phyloP scores from a whole-genome alignment of 306 rosid species.

The Abrus pulchellus region DNA sequence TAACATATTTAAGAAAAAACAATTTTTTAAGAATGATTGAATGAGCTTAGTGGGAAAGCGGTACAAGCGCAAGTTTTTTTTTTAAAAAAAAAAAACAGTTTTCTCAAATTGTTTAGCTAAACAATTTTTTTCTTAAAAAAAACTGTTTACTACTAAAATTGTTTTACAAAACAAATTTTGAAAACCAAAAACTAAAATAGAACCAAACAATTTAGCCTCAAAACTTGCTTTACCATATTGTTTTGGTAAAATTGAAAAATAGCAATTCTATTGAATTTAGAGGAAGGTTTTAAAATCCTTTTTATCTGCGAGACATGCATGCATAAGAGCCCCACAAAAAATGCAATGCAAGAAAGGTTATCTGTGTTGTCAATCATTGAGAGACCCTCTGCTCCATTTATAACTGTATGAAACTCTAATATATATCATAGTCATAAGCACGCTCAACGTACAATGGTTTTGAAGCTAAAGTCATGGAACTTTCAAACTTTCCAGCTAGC shows the following conservation, averaged over 20 bases:
- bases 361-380: conserved; percentile 2
- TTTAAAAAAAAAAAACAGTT: too few species aligned
- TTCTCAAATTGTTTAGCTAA: too few species aligned
- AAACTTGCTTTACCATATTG: neutral
- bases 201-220: too few species aligned
- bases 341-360: neutral
- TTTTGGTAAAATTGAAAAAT: neutral
- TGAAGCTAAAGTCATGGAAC: neutral
- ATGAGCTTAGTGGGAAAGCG: too few species aligned
- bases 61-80: too few species aligned
- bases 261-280: neutral
- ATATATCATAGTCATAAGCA: neutral
- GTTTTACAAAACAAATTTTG: too few species aligned
- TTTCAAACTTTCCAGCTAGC: conserved; percentile 26
- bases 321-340: conserved; percentile 1
- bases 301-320: neutral
- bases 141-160: too few species aligned
- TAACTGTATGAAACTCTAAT: neutral
- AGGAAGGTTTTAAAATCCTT: neutral
- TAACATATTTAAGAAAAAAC: too few species aligned
- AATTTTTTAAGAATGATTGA: too few species aligned
- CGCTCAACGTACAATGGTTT: neutral
- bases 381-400: neutral
- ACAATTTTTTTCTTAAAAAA: too few species aligned
- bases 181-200: too few species aligned